Base-by-base conservation (phyloP, 768 basidiomycete genomes). In the Termitomyces sp. region DNA sequence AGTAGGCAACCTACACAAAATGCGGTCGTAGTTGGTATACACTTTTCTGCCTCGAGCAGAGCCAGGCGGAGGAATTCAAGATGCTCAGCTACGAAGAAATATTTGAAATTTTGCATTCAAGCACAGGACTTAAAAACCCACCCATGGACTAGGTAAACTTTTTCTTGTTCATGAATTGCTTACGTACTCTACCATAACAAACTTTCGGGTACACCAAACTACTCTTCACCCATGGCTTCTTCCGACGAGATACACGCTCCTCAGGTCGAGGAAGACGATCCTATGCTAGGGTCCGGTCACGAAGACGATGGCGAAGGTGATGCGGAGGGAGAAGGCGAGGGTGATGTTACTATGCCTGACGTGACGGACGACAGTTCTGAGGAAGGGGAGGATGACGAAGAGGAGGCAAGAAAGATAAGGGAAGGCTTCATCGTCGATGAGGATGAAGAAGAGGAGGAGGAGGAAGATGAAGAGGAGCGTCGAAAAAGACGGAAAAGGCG, bases 401-500 rank as follows among this genome's bases (percentile, higher is more conserved):
- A 96, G 61, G 94, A 94, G 75, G 89, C 78, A 65, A 81, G 83
- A 58, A 79, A 83, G 58, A 85, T 97, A 57, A 77, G 85, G 53
- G 91, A 95, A 52, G 95, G 92, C 0, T 97, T 98, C 69, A 97
- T 98, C 66, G 94, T 95, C 8, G 91, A 91, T 58, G 91, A 89
- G 57, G 88, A 91, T 9, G 93, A 95, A 59, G 93, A 91, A 0
- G 89, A 93, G 7, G 92, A 93, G 0, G 91, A 89, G 4, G 89
- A 85, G 0, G 85, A 84, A 0, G 85, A 82, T 2, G 84, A 81
- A 15, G 84, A 83, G 20, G 79, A 82, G 46, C 81, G 79, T 57
- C 76, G 80, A 59, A 80, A 82, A 65, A 81, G 81, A 63, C 81
- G 82, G 60, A 92, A 86, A 70, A 79, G 83, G 62, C 81, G 87